Percentiles rank a stretch among this genome's conserved stretches.
phyloP scores from a whole-genome alignment of 345 rosid genomes.

The Firmiana major region DNA sequence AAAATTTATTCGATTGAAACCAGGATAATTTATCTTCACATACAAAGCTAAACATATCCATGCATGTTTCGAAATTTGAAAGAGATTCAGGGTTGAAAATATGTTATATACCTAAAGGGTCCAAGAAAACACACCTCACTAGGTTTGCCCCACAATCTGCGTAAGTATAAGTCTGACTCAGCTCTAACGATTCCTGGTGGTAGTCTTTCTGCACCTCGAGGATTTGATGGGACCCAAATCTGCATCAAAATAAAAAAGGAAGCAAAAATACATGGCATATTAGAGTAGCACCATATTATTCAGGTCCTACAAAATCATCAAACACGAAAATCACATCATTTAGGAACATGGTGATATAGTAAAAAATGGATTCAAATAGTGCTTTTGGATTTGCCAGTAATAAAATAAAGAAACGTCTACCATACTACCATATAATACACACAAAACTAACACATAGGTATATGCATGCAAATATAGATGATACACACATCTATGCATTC shows the following conservation, averaged over 20 bases:
- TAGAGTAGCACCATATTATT: not conserved
- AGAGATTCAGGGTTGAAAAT: not conserved
- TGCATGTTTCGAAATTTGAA: not conserved
- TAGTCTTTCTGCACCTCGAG: conserved; percentile 89
- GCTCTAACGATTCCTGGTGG: conserved; percentile 82
- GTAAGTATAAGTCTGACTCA: conserved; percentile 78
- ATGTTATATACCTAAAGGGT: not conserved
- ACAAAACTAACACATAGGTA: not conserved
- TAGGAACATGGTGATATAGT: not conserved
- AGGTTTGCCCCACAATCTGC: conserved; percentile 92
- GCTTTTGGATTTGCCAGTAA: not conserved
- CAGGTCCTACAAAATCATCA: conserved; percentile 9
- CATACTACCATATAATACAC: not conserved
- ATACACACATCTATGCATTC: not conserved
- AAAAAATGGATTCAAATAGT: not conserved
- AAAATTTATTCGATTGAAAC: not conserved
- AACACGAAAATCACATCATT: conserved; percentile 11
- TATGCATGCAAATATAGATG: not conserved
- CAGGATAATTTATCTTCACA: not conserved
- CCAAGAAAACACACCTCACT: conserved; percentile 55
- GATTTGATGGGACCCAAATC: conserved; percentile 97
- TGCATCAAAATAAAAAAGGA: conserved; percentile 29
- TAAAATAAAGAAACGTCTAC: not conserved
- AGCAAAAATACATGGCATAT: conserved; percentile 12
- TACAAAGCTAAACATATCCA: not conserved